A percentile compares a stretch with the other conserved stretches of the same genome.
These are phyloP conservation scores for Chlamydomonas sp. DNA, from an alignment of 139 green algal species.

Conservation along the genomic window DNA sequence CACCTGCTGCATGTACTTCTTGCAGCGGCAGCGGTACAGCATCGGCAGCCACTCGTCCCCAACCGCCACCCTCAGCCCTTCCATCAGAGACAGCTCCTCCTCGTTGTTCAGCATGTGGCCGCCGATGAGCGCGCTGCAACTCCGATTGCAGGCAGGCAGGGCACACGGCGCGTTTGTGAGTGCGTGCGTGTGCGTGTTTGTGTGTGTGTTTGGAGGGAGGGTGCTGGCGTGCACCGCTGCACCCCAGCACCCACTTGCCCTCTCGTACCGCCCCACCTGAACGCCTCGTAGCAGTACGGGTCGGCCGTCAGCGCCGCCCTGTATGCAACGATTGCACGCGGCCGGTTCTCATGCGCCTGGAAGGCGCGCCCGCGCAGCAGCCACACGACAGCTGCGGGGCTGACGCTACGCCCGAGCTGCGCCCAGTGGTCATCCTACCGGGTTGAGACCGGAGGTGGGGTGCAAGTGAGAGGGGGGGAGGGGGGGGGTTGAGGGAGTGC, in stretches of 20 bases:
- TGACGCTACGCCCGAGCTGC: slow-evolving; percentile 14
- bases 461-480: no score
- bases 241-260: no score
- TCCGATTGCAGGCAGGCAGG: no score
- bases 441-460: no score
- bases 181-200: no score
- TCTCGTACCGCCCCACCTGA: slow-evolving; percentile 36
- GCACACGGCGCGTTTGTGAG: no score
- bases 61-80: slow-evolving; percentile 39
- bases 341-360: slow-evolving; percentile 77
- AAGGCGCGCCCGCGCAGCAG: slow-evolving; percentile 71
- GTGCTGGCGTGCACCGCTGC: no score
- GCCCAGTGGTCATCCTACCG: no score
- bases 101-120: slow-evolving; percentile 78
- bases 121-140: slow-evolving; percentile 52
- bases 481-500: no score
- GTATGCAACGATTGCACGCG: slow-evolving; percentile 47
- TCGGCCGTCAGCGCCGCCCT: slow-evolving; percentile 62
- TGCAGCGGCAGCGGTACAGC: slow-evolving; percentile 62
- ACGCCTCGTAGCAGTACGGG: slow-evolving; percentile 90
- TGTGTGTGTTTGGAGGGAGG: no score
- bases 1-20: no score
- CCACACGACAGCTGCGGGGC: slow-evolving; percentile 48
- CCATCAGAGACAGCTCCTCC: slow-evolving; percentile 68
- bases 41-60: slow-evolving; percentile 66